A percentile compares a stretch with the other conserved stretches of the same genome.
These are phyloP conservation scores for Pyrus hybrid DNA, from an alignment of 331 rosid species.

Conservation along the genomic window DNA sequence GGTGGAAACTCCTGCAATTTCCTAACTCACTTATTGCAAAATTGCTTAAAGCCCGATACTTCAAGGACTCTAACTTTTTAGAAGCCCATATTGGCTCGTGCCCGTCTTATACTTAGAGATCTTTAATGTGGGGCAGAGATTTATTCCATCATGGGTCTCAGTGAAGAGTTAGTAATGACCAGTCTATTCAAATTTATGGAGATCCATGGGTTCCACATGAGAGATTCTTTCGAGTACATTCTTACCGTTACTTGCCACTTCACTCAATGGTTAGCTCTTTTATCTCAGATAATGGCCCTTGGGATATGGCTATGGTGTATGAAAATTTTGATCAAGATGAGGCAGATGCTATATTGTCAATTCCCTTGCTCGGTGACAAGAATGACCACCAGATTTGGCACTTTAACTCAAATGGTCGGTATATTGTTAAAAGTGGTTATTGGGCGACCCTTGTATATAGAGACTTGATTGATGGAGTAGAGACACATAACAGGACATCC, in stretches of 20 bases:
- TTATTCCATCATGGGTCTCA: background rate
- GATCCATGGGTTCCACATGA: background rate
- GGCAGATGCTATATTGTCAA: background rate
- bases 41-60: background rate
- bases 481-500: too few relatives aligned
- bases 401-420: too few relatives aligned
- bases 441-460: background rate
- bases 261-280: too few relatives aligned
- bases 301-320: too few relatives aligned
- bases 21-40: too few relatives aligned
- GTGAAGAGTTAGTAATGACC: background rate
- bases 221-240: too few relatives aligned
- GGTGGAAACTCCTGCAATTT: too few relatives aligned
- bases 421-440: background rate
- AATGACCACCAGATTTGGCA: background rate
- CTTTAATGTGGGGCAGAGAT: background rate
- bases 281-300: background rate
- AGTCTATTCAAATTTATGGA: too few relatives aligned
- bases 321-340: background rate
- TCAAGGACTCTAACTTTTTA: too few relatives aligned
- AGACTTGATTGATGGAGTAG: too few relatives aligned
- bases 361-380: background rate
- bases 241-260: too few relatives aligned
- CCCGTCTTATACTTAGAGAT: background rate
- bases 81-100: too few relatives aligned